Base-by-base conservation (phyloP, 2,329 filamentous ascomycete genomes). In the Zymoseptoria ardabiliae region DNA sequence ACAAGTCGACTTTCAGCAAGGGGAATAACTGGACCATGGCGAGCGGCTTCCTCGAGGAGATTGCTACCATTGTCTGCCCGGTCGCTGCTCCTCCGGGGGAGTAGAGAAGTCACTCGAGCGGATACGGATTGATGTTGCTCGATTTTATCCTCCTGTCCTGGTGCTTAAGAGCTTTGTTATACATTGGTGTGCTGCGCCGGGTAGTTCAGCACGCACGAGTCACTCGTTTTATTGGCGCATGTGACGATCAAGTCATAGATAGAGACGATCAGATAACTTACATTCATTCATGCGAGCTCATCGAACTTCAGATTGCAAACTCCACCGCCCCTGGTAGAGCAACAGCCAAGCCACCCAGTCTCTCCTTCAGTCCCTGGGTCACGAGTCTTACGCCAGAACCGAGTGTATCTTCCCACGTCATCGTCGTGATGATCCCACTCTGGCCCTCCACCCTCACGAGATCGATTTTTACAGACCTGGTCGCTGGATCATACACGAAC, bases 401-500 rank as follows among this genome's bases (percentile, higher is more conserved):
- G 3, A 57, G 22, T 20, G 55, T 58, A 30, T 55, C 55, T 28
- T 60, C 58, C 35, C 22, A 55, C 11, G 13, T 48, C 52, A 60
- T 55, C 10, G 30, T 50, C 17, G 58, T 55, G 17, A 23, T 49
- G 7, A n/a, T 21, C n/a, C 30, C 55, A 48, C 51, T 56, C 54
- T 49, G 45, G 17, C 55, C 30, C 3, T 52, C 45, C 17, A 13
- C 55, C 35, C 45, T 52, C 19, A 49, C 56, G 11, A 63, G 45
- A 45, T 58, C 58, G 23, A 65, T 55, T 6, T 48, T 59, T 52
- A 65, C 22, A 70, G 5, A 71, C 58, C 70, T 68, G 68, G 70
- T 68, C 48, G 49, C 61, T 1, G 60, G 54, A 5, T 68, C 58
- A 58, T 76, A 80, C 0, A 58, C 69, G 22, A 81, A 74, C 13